phyloP scores from a whole-genome alignment of 2,329 filamentous ascomycete genomes.

The Exophiala bonariae region DNA sequence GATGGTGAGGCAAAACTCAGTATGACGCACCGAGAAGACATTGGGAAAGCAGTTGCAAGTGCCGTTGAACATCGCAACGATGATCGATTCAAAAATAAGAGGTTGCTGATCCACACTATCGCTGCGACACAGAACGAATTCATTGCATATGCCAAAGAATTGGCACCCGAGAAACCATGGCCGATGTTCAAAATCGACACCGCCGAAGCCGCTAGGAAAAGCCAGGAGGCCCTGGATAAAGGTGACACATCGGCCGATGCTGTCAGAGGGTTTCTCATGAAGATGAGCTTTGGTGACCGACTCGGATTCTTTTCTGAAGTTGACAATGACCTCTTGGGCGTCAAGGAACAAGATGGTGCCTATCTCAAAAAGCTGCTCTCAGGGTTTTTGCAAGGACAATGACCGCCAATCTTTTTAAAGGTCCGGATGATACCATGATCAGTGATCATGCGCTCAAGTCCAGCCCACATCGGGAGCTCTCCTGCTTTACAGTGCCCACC shows the following conservation, averaged over 20 bases:
- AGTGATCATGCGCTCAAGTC: too few relatives aligned
- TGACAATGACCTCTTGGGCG: conserved; percentile 10
- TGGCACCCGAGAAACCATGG: conserved; percentile 6
- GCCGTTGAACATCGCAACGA: conserved; percentile 37
- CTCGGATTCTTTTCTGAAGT: background rate
- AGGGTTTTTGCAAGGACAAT: background rate
- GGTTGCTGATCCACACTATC: conserved; percentile 38
- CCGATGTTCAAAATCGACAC: conserved; percentile 4
- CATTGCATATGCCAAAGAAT: conserved; percentile 21
- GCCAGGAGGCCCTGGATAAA: background rate
- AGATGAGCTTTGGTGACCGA: conserved; percentile 4
- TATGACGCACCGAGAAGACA: conserved; percentile 33
- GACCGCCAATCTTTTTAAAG: too few relatives aligned
- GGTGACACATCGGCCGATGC: background rate
- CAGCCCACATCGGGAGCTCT: too few relatives aligned
- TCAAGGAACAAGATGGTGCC: background rate
- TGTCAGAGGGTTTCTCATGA: background rate
- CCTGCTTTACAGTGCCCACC: too few relatives aligned
- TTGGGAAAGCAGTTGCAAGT: conserved; percentile 38
- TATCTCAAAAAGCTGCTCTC: background rate
- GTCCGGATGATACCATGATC: too few relatives aligned
- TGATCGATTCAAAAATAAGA: conserved; percentile 32
- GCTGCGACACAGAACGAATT: conserved; percentile 37
- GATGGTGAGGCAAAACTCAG: conserved; percentile 32
- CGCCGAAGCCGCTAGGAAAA: conserved; percentile 1